Evolutionary conservation across 805 yeast genomes (phyloP).

Genomic region (Nakazawaea anatomiae): DNA sequence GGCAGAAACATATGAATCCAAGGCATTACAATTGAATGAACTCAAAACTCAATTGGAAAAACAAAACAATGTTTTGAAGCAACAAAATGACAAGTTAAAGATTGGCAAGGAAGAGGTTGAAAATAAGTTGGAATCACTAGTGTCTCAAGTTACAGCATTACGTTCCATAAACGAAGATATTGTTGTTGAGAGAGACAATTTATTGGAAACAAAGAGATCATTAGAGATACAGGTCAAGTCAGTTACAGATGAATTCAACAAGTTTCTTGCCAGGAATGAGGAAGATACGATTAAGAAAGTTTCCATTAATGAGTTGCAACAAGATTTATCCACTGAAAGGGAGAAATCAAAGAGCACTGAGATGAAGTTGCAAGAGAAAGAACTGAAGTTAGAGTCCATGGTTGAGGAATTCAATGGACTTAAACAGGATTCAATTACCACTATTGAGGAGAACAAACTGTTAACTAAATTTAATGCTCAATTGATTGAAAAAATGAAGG

Average conservation of each 20-base stretch:
- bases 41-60: constrained; percentile 37
- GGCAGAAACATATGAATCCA: constrained; percentile 31
- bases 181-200: constrained; percentile 53
- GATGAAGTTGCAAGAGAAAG: constrained; percentile 19
- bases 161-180: constrained; percentile 57
- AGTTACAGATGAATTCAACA: constrained; percentile 32
- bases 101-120: constrained; percentile 40
- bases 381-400: constrained; percentile 18
- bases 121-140: constrained; percentile 36
- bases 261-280: constrained; percentile 19
- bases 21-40: constrained; percentile 30
- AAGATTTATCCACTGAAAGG: constrained; percentile 29
- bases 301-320: constrained; percentile 20
- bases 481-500: constrained; percentile 37
- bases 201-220: constrained; percentile 43
- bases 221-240: constrained; percentile 39
- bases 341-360: constrained; percentile 24
- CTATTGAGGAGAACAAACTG: constrained; percentile 63
- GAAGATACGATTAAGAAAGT: background rate
- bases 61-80: constrained; percentile 29
- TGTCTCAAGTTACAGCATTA: constrained; percentile 49
- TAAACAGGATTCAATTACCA: constrained; percentile 48
- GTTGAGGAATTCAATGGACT: constrained; percentile 25
- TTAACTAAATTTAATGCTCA: constrained; percentile 50
- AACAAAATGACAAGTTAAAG: constrained; percentile 34